Percentiles rank a stretch among this genome's conserved stretches.
These are phyloP conservation scores for Microthlaspi erraticum DNA, from an alignment of 345 rosid genomes.

Conservation along the genomic window DNA sequence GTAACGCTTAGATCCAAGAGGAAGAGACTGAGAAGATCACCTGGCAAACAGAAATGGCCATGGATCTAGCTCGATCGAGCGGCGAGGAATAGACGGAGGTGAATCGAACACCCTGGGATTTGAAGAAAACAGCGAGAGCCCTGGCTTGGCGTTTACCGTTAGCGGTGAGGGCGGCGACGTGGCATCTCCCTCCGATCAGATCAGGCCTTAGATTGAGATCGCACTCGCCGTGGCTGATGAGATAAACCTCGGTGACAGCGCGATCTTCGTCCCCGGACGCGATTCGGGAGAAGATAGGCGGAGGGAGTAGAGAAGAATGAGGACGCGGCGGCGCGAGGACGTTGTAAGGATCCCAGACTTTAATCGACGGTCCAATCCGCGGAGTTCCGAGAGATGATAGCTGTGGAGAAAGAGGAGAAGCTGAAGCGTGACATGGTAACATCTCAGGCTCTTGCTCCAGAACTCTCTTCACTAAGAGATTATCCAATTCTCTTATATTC, in stretches of 20 bases:
- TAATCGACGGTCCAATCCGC: conserved; percentile 84
- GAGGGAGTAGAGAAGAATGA: conserved; percentile 42
- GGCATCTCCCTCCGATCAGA: conserved; percentile 84
- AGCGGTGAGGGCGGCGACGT: conserved; percentile 62
- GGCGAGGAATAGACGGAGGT: conserved; percentile 76
- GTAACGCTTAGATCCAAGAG: background rate
- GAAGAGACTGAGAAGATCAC: conserved; percentile 41
- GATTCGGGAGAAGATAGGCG: conserved; percentile 51
- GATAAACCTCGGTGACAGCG: conserved; percentile 61
- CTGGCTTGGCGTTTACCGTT: conserved; percentile 92
- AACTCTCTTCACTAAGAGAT: conserved; percentile 72
- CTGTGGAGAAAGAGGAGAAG: conserved; percentile 94
- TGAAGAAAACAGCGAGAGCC: conserved; percentile 85
- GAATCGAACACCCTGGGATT: conserved; percentile 79
- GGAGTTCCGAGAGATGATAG: conserved; percentile 88
- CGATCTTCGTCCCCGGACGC: conserved; percentile 47
- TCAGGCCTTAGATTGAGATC: conserved; percentile 75
- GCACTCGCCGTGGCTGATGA: conserved; percentile 82
- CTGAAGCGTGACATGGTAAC: conserved; percentile 89
- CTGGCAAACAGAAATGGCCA: conserved; percentile 83
- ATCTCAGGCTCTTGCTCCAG: conserved; percentile 91
- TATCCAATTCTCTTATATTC: conserved; percentile 43
- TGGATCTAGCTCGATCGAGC: conserved; percentile 81
- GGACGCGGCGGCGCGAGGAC: conserved; percentile 80
- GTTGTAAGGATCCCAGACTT: conserved; percentile 97